Conservation (phyloP, 768 basidiomycete species). For the Suillus cothurnatus region DNA sequence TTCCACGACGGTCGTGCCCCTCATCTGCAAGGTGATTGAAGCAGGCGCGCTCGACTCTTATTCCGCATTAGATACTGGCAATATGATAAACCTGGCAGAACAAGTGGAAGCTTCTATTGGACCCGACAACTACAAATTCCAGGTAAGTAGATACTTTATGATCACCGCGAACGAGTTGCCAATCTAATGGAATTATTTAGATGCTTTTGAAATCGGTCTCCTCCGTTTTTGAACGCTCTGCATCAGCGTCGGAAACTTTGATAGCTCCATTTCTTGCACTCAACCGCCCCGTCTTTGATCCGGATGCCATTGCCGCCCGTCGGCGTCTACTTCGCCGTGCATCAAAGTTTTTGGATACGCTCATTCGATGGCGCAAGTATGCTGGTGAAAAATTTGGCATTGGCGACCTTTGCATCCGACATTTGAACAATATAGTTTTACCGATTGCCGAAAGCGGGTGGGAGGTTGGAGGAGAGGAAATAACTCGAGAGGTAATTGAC, state of each 20-base stretch:
- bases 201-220: constrained; percentile 57
- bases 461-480: constrained; percentile 83
- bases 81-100: constrained; percentile 74
- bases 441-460: constrained; percentile 75
- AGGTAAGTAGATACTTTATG: constrained; percentile 43
- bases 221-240: constrained; percentile 53
- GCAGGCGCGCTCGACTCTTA: constrained; percentile 84
- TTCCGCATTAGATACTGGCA: constrained; percentile 61
- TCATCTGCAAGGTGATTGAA: constrained; percentile 71
- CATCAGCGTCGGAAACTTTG: constrained; percentile 51
- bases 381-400: constrained; percentile 60
- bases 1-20: constrained; percentile 78
- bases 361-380: constrained; percentile 78
- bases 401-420: constrained; percentile 52
- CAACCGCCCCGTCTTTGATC: constrained; percentile 63
- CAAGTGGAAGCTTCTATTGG: constrained; percentile 80
- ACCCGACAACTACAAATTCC: constrained; percentile 59
- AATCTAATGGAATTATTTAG: constrained; percentile 38
- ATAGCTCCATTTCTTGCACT: constrained; percentile 51
- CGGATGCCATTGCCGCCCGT: constrained; percentile 72
- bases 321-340: constrained; percentile 66
- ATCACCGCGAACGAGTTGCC: constrained; percentile 1
- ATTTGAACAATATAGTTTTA: constrained; percentile 62
- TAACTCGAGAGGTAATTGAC: constrained; percentile 56
- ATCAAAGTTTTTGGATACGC: constrained; percentile 72